phyloP scores from a whole-genome alignment of 2,329 filamentous ascomycete genomes.

The Pyricularia sp. region DNA sequence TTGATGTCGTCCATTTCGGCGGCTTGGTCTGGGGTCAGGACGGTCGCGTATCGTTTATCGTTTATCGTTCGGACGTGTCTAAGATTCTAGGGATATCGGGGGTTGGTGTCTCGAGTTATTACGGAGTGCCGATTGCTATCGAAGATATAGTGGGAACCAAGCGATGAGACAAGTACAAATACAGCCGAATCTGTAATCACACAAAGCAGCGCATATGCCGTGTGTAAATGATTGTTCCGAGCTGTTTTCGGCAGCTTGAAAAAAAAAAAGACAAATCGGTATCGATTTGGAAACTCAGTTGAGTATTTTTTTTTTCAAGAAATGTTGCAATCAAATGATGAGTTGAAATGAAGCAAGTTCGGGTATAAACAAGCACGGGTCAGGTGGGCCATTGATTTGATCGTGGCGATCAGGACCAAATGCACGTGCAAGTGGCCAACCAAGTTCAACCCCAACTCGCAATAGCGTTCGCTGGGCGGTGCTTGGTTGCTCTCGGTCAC shows the following conservation, averaged over 20 bases:
- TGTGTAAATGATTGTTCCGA: background rate
- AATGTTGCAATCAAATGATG: background rate
- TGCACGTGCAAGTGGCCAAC: background rate
- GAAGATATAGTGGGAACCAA: background rate
- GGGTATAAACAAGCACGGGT: background rate
- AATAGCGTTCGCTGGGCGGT: background rate
- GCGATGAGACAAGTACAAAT: too few relatives aligned
- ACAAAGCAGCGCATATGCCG: background rate
- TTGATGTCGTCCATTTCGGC: conserved; percentile 11
- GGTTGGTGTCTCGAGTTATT: background rate
- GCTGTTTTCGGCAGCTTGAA: background rate
- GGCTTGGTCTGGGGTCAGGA: background rate
- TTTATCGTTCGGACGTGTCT: background rate
- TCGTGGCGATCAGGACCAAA: background rate
- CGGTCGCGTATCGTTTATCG: background rate
- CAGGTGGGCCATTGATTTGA: background rate
- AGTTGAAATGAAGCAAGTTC: background rate
- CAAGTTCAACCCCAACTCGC: background rate
- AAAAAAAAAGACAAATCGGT: background rate
- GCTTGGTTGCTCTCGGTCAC: background rate
- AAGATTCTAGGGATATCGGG: background rate
- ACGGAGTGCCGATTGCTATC: background rate
- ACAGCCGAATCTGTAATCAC: too few relatives aligned
- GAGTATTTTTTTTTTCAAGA: too few relatives aligned
- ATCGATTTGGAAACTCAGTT: background rate